Evolutionary conservation across 345 rosid genomes (phyloP), one percentile per base, ranked within the genome.

Genomic region (Crucihimalaya himalaica): DNA sequence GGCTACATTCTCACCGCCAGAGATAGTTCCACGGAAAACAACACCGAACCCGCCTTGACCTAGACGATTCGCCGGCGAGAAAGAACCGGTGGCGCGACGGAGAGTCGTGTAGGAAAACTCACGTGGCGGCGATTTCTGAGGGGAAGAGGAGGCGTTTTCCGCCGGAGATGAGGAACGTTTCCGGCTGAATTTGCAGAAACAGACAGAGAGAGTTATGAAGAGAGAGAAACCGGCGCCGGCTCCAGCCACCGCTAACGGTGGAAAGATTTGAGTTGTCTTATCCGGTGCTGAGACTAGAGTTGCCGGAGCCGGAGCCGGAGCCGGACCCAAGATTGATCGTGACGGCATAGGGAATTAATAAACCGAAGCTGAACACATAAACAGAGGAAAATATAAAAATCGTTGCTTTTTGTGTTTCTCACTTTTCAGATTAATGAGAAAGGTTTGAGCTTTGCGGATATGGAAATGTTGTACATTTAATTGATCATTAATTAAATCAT

Each of bases 1-100:
- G 57, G 99, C 99, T 16, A 92, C 81, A 15, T 78, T 62, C 43
- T 69, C 25, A 1, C 73, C 71, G 25, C 48, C 19, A 29, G 79
- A 82, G 11, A 87, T 78, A 11, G 86, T 78, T 13, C 87, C 96
- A 5, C 89, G 84, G 75, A 77, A 95, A 5, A 95, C 98, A 23
- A 85, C 87, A 34, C 99, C 97, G 42, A 86, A 90, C 3, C 97
- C 97, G 0, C 97, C 97, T 23, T 90, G 91, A 10, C 97, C 97
- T 4, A 90, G 74, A 12, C 79, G 80, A 51, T 75, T 84, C 10
- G 81, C 70, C 15, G 86, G 78, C 2, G 93, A 84, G 77, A 90
- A 90, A 11, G 86, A 84, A 15, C 43, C 61, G 45, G 96, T 86
- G 51, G 96, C 90, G 11, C 89, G 92, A 58, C 90, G 89, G 48